Evolutionary conservation across 306 rosid genomes (phyloP).

Genomic region (Albizia julibrissin): DNA sequence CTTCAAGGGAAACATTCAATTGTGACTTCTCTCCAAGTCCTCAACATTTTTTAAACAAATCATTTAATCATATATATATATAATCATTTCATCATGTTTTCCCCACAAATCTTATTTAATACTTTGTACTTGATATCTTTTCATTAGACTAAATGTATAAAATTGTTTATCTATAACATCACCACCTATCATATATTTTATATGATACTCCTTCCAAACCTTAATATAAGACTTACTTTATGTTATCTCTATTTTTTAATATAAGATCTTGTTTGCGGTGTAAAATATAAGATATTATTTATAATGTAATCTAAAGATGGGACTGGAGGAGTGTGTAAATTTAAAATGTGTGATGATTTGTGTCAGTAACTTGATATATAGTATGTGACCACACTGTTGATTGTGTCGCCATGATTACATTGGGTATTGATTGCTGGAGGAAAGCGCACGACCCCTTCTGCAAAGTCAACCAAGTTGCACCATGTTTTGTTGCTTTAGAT

Average conservation of each 20-base stretch:
- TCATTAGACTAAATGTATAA: not conserved
- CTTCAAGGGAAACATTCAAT: not conserved
- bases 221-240: too few relatives aligned
- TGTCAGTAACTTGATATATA: not conserved
- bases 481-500: not conserved
- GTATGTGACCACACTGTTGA: not conserved
- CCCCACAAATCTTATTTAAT: not conserved
- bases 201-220: too few relatives aligned
- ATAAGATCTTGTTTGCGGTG: too few relatives aligned
- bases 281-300: too few relatives aligned
- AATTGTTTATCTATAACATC: too few relatives aligned
- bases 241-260: too few relatives aligned
- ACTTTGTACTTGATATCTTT: not conserved
- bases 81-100: not conserved
- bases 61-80: not conserved
- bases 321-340: not conserved
- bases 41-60: not conserved
- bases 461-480: not conserved
- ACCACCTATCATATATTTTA: too few relatives aligned
- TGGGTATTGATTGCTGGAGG: not conserved
- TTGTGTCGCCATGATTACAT: constrained; percentile 1
- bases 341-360: not conserved
- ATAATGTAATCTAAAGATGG: too few relatives aligned
- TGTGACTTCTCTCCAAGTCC: not conserved
- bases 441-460: not conserved